Evolutionary conservation across 352 stramenopile genomes (phyloP), one percentile per base, ranked within the genome.

Genomic region (Globisporangium megalacanthum): DNA sequence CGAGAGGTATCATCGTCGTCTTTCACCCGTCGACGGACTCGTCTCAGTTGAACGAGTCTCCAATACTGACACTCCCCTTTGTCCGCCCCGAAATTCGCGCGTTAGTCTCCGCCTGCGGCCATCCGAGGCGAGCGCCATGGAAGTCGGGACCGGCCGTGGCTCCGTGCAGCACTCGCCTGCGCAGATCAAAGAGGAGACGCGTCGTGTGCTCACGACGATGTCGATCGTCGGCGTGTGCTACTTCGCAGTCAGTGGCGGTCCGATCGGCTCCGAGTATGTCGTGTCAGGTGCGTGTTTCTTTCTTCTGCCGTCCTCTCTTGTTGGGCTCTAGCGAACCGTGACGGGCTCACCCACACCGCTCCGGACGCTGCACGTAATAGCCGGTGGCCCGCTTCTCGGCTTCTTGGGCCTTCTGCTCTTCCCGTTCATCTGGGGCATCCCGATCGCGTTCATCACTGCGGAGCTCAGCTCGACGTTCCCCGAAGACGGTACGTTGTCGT

Each of bases 381-480:
- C 75, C 9, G 75, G 75, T 13, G 75, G 75, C 11, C 75, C 75
- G 31, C 77, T 95, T 37, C 39, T 92, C 61, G 80, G 92, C 15
- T 72, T 98, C 36, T 68, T 97, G 8, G 85, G 92, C 19, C 84
- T 97, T 56, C 36, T 92, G 19, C 22, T 97, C 11, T 83, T 97
- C 44, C 92, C 92, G 10, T 73, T 98, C 31, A 67, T 98, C 19
- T 97, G 91, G 81, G 88, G 79, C 7, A 47, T 97, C 14, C 92
- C 91, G 5, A 94, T 98, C 64, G 88, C 87, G 22, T 77, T 95
- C 53, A 87, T 98, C 33, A 98, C 93, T 7, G 88, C 91, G 6
- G 92, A 98, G 68, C 74, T 98, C 14, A 91, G 86, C 36, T 88
- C 86, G 0, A 70, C 91, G 10, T 97, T 96, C 66, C 90, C 87